Percentiles rank a stretch among this genome's conserved stretches.
Evolutionary conservation across 768 basidiomycete species (phyloP).

Genomic region (Boletellus sp.): DNA sequence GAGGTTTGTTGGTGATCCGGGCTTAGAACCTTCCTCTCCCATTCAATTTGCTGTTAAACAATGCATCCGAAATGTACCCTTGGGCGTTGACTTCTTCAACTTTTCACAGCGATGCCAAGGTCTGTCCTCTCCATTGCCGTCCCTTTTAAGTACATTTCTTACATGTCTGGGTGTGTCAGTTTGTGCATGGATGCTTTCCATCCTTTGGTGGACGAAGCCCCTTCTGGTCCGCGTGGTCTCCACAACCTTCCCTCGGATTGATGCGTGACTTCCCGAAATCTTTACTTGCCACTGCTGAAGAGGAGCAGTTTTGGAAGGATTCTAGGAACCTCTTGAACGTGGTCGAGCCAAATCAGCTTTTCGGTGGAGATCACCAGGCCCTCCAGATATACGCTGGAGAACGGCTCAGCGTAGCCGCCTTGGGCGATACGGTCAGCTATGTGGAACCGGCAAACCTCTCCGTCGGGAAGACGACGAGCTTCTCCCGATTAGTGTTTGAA

Average conservation of each 20-base stretch:
- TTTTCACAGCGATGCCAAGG: conserved; percentile 3
- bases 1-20: not conserved
- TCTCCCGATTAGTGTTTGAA: conserved; percentile 11
- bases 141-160: not conserved
- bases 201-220: conserved; percentile 17
- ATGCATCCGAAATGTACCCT: conserved; percentile 3
- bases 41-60: conserved; percentile 2
- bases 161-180: not conserved
- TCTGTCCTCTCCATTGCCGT: not conserved
- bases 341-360: not conserved
- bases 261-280: conserved; percentile 16
- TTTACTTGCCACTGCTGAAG: not conserved
- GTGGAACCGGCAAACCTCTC: conserved; percentile 7
- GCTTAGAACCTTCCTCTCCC: conserved; percentile 7
- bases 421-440: not conserved
- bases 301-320: conserved; percentile 3
- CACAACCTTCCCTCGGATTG: conserved; percentile 3
- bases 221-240: conserved; percentile 20
- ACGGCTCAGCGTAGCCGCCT: not conserved
- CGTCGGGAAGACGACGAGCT: conserved; percentile 10
- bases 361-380: conserved; percentile 1
- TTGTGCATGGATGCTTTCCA: conserved; percentile 11
- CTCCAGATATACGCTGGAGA: conserved; percentile 4
- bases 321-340: conserved; percentile 5
- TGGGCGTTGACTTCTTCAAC: conserved; percentile 4